Percentiles rank a stretch among this genome's conserved stretches.
phyloP scores from a whole-genome alignment of 371 early-diverging fungal genomes.

The Haplosporangium sp. region DNA sequence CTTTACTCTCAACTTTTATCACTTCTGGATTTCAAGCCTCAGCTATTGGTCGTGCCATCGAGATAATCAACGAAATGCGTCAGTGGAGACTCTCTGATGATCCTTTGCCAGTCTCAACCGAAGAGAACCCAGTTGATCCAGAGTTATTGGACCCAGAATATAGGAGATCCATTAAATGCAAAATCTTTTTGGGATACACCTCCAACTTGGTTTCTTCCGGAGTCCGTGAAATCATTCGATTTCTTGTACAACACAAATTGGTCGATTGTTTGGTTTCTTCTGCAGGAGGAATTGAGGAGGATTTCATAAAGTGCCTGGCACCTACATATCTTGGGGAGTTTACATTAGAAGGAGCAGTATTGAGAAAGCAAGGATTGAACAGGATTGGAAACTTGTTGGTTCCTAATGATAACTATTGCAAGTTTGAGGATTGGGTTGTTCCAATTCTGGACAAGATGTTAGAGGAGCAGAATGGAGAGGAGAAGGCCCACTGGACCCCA shows the following conservation, averaged over 20 bases:
- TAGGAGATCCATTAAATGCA: conserved; percentile 83
- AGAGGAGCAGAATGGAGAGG: conserved; percentile 83
- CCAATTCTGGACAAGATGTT: conserved; percentile 96
- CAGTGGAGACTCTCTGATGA: conserved; percentile 92
- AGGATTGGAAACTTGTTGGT: conserved; percentile 99
- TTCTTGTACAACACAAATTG: conserved; percentile 86
- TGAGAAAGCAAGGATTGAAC: conserved; percentile 96
- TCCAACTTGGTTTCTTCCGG: conserved; percentile 98
- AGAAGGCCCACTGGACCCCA: conserved; percentile 85
- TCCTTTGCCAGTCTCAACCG: conserved; percentile 60
- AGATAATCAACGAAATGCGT: conserved; percentile 91
- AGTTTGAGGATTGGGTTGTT: conserved; percentile 98
- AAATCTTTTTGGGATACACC: conserved; percentile 98
- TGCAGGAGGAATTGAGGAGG: conserved; percentile 99
- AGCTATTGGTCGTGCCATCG: conserved; percentile 87
- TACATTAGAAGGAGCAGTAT: conserved; percentile 78
- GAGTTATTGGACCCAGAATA: conserved; percentile 70
- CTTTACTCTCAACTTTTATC: conserved; percentile 76
- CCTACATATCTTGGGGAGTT: conserved; percentile 94
- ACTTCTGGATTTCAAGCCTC: conserved; percentile 96
- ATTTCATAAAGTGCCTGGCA: conserved; percentile 98
- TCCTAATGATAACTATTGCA: conserved; percentile 99
- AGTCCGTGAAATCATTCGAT: conserved; percentile 94
- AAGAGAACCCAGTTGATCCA: conserved; percentile 69
- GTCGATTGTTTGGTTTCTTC: conserved; percentile 96